Percentiles rank a stretch among this genome's conserved stretches.
These are phyloP conservation scores for Calonectria montana DNA, from an alignment of 2,329 filamentous ascomycete species.

Conservation along the genomic window DNA sequence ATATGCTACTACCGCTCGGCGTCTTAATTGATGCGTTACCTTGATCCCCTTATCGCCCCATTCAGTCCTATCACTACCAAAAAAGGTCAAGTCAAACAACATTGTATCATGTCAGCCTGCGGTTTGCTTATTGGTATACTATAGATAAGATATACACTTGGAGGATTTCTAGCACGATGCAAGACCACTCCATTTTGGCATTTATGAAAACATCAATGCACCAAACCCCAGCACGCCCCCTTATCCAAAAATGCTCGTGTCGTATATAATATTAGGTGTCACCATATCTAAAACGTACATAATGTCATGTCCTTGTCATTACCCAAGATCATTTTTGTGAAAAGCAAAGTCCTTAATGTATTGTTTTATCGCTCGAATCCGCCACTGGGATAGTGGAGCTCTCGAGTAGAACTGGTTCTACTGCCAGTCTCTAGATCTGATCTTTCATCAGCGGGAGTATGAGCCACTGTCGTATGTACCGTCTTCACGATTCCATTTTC, in stretches of 20 bases:
- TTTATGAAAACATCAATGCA: no score
- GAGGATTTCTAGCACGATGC: no score
- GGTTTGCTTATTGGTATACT: no score
- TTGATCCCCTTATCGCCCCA: no score
- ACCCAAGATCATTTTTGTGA: neutral
- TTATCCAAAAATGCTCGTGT: neutral
- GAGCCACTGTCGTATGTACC: constrained; percentile 33
- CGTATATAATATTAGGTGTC: neutral
- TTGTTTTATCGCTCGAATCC: neutral
- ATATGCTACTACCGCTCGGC: no score
- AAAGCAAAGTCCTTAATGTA: neutral
- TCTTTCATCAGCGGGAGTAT: neutral
- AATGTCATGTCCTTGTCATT: neutral
- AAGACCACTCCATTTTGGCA: no score
- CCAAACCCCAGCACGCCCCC: neutral
- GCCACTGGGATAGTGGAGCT: constrained; percentile 20
- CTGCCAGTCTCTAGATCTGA: constrained; percentile 26
- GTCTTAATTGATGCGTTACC: no score
- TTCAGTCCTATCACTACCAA: no score
- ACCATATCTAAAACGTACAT: neutral
- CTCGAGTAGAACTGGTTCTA: constrained; percentile 27
- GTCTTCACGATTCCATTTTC: constrained; percentile 33
- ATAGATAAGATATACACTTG: neutral
- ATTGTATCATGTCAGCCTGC: no score
- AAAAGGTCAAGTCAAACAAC: no score